A percentile compares a stretch with the other conserved stretches of the same genome.
phyloP scores from a whole-genome alignment of 2,329 filamentous ascomycete species.

The Thelonectria discophora region DNA sequence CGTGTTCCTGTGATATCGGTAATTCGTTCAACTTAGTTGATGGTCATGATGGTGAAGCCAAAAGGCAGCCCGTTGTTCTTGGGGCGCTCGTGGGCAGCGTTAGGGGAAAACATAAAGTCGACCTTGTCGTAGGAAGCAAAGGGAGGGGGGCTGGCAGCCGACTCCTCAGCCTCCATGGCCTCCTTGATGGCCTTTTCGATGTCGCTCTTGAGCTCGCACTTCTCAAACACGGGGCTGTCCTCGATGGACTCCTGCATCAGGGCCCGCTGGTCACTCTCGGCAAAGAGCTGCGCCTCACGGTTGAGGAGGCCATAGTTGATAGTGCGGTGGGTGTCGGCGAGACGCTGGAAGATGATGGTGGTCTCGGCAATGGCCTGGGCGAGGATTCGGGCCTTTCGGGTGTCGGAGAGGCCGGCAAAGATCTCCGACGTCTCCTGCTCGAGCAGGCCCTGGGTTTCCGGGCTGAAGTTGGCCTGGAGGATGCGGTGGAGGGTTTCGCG shows the following conservation, averaged over 20 bases:
- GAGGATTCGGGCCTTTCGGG: constrained; percentile 38
- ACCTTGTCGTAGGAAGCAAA: constrained; percentile 38
- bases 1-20: constrained; percentile 30
- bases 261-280: constrained; percentile 41
- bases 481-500: constrained; percentile 40
- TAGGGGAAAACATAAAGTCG: constrained; percentile 36
- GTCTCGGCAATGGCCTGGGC: constrained; percentile 40
- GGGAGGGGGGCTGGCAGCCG: constrained; percentile 36
- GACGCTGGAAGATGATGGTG: constrained; percentile 37
- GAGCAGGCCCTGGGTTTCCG: constrained; percentile 37
- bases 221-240: constrained; percentile 37
- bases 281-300: constrained; percentile 40
- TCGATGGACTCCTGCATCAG: constrained; percentile 40
- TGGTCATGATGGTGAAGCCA: constrained; percentile 41
- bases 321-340: constrained; percentile 36
- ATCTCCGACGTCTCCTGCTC: constrained; percentile 42
- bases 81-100: constrained; percentile 36
- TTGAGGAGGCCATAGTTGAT: constrained; percentile 39
- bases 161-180: constrained; percentile 41
- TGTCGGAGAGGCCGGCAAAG: constrained; percentile 37
- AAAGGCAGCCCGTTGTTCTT: constrained; percentile 40
- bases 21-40: constrained; percentile 35
- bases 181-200: constrained; percentile 37
- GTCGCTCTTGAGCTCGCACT: constrained; percentile 30
- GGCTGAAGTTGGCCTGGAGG: constrained; percentile 42